These are phyloP conservation scores for Fusarium guadeloupense DNA, from an alignment of 2,329 filamentous ascomycete genomes.

Conservation along the genomic window DNA sequence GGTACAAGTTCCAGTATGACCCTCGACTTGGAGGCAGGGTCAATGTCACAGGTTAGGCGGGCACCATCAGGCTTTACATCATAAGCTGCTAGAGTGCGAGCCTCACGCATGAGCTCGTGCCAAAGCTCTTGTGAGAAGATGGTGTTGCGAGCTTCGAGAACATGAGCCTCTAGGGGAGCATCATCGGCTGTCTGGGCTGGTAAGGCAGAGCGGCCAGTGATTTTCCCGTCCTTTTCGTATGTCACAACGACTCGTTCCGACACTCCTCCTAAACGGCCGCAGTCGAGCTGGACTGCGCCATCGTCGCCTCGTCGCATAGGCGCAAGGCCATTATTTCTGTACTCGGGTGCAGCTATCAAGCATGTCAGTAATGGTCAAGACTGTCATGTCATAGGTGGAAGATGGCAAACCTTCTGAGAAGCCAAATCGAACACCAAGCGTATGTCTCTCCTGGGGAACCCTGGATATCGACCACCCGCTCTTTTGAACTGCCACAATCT, in stretches of 20 bases:
- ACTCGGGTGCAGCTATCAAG: slow-evolving; percentile 61
- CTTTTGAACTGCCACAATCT: slow-evolving; percentile 81
- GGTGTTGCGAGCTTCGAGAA: slow-evolving; percentile 80
- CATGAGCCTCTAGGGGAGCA: slow-evolving; percentile 67
- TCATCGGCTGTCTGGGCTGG: slow-evolving; percentile 65
- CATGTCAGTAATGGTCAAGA: slow-evolving; percentile 45
- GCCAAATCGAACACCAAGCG: slow-evolving; percentile 87
- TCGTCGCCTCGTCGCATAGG: slow-evolving; percentile 78
- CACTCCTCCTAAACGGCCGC: slow-evolving; percentile 60
- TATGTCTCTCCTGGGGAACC: slow-evolving; percentile 75
- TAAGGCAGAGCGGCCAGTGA: slow-evolving; percentile 65
- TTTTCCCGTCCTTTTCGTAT: slow-evolving; percentile 64
- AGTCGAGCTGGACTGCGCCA: slow-evolving; percentile 78
- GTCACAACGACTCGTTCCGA: slow-evolving; percentile 74
- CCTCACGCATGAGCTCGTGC: slow-evolving; percentile 87
- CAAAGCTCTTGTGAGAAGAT: slow-evolving; percentile 88
- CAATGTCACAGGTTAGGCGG: slow-evolving; percentile 64
- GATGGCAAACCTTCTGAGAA: slow-evolving; percentile 74
- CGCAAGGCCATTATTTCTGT: slow-evolving; percentile 78
- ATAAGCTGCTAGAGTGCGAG: slow-evolving; percentile 75
- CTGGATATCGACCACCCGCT: slow-evolving; percentile 88
- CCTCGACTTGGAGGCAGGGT: slow-evolving; percentile 57
- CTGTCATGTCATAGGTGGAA: not conserved
- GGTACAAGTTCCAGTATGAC: slow-evolving; percentile 75
- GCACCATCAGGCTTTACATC: slow-evolving; percentile 72